Percentiles rank a stretch among this genome's conserved stretches.
Conservation (phyloP, 1,139 yeast species). For the Wickerhamiella infanticola region DNA sequence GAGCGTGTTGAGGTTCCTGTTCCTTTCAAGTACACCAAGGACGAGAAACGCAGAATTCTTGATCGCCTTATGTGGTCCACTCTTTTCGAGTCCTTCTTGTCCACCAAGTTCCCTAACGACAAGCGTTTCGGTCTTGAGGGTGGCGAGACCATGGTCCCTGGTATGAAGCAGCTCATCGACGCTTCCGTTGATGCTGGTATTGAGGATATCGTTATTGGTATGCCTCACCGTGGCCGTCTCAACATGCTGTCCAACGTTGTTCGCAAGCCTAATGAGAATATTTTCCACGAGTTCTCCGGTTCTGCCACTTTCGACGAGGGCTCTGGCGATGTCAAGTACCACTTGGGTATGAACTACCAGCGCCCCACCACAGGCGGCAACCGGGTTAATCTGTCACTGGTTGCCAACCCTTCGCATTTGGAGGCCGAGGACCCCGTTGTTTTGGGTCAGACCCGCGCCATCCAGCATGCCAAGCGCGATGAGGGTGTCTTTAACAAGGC, state of each 20-base stretch:
- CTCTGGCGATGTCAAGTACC: slow-evolving; percentile 98
- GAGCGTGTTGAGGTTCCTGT: slow-evolving; percentile 87
- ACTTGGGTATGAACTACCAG: slow-evolving; percentile 96
- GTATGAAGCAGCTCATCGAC: slow-evolving; percentile 91
- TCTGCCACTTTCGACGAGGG: slow-evolving; percentile 70
- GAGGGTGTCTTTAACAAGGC: slow-evolving; percentile 65
- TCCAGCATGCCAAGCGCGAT: slow-evolving; percentile 82
- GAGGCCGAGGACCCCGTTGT: slow-evolving; percentile 99
- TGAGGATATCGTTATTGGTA: slow-evolving; percentile 93
- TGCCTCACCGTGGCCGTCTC: slow-evolving; percentile 99
- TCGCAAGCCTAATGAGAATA: slow-evolving; percentile 95
- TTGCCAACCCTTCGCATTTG: slow-evolving; percentile 97
- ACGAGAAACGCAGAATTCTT: slow-evolving; percentile 89
- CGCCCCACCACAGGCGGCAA: slow-evolving; percentile 99
- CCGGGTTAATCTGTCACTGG: slow-evolving; percentile 84
- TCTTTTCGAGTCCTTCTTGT: slow-evolving; percentile 78
- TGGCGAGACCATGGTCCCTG: slow-evolving; percentile 92
- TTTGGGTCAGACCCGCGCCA: slow-evolving; percentile 93
- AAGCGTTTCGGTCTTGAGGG: slow-evolving; percentile 98
- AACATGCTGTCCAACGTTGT: slow-evolving; percentile 96
- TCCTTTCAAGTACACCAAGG: slow-evolving; percentile 70
- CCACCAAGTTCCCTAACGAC: slow-evolving; percentile 95
- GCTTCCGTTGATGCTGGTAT: slow-evolving; percentile 85
- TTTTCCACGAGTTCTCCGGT: slow-evolving; percentile 90
- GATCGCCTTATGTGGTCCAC: slow-evolving; percentile 97